Percentiles rank a stretch among this genome's conserved stretches.
These are phyloP conservation scores for Chalciporus sphaerocephalus DNA, from an alignment of 768 basidiomycete genomes.

Conservation along the genomic window DNA sequence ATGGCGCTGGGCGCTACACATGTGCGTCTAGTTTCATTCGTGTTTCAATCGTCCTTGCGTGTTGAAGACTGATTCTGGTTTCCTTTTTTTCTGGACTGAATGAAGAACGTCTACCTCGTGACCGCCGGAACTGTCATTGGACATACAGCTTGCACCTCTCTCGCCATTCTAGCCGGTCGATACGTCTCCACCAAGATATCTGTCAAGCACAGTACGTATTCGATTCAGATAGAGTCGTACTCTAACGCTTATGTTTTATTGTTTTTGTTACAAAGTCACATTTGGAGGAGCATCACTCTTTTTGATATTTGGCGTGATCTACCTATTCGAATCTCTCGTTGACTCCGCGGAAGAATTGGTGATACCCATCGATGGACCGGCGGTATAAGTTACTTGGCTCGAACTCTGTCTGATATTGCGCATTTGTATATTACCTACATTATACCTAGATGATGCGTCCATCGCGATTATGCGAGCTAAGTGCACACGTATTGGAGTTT, in stretches of 20 bases:
- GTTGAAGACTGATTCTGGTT: constrained; percentile 4
- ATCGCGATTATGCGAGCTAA: too few species aligned
- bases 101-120: constrained; percentile 87
- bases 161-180: constrained; percentile 91
- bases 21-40: constrained; percentile 43
- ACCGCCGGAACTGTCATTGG: constrained; percentile 87
- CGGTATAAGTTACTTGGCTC: constrained; percentile 1
- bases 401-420: neutral
- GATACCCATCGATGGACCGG: constrained; percentile 9
- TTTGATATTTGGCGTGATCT: constrained; percentile 76
- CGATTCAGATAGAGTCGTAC: neutral
- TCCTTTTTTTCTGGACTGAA: neutral
- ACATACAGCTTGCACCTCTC: constrained; percentile 79
- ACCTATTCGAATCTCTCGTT: constrained; percentile 60
- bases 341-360: constrained; percentile 17
- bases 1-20: constrained; percentile 94
- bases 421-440: constrained; percentile 1
- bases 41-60: neutral
- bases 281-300: constrained; percentile 79
- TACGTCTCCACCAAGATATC: constrained; percentile 93
- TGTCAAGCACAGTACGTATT: constrained; percentile 76
- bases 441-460: constrained; percentile 1
- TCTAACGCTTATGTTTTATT: neutral
- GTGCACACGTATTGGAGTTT: too few species aligned
- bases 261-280: constrained; percentile 52